A percentile compares a stretch with the other conserved stretches of the same genome.
phyloP scores from a whole-genome alignment of 192 early-diverging fungal genomes.

The Coemansia sp. region DNA sequence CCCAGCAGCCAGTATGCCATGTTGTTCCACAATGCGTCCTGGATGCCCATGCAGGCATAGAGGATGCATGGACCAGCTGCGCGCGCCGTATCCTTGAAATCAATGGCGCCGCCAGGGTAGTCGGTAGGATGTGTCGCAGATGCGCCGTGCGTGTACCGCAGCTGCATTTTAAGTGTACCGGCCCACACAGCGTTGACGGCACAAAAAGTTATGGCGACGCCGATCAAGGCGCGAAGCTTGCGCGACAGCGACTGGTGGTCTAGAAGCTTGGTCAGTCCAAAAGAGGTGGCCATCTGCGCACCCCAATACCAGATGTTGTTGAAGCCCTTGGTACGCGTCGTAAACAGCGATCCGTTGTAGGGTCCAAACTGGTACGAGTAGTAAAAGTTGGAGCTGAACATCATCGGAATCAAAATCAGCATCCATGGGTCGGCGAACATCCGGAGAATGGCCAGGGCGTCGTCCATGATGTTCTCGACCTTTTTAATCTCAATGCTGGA shows the following conservation, averaged over 20 bases:
- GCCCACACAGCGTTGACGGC: slow-evolving; percentile 57
- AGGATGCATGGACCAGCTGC: slow-evolving; percentile 62
- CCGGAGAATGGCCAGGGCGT: slow-evolving; percentile 54
- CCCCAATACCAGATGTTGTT: slow-evolving; percentile 75
- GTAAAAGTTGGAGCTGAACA: slow-evolving; percentile 74
- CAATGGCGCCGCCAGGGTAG: slow-evolving; percentile 41
- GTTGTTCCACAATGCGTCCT: slow-evolving; percentile 74
- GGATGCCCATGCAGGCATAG: slow-evolving; percentile 69
- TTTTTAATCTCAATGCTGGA: slow-evolving; percentile 58
- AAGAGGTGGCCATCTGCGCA: slow-evolving; percentile 67
- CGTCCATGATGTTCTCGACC: slow-evolving; percentile 60
- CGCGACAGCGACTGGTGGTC: slow-evolving; percentile 57
- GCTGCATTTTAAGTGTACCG: slow-evolving; percentile 61
- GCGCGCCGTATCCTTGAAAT: slow-evolving; percentile 37
- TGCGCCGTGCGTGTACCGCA: slow-evolving; percentile 42
- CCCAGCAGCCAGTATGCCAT: slow-evolving; percentile 81
- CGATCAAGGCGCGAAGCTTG: slow-evolving; percentile 58
- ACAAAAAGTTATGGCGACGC: slow-evolving; percentile 39
- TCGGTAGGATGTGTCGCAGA: background rate
- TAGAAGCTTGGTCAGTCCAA: slow-evolving; percentile 60
- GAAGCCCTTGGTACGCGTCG: slow-evolving; percentile 62
- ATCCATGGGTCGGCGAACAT: slow-evolving; percentile 66
- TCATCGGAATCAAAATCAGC: slow-evolving; percentile 66
- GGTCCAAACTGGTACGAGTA: slow-evolving; percentile 72
- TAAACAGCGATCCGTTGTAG: slow-evolving; percentile 67